phyloP scores from a whole-genome alignment of 306 rosid species.

The Cicer bijugum region DNA sequence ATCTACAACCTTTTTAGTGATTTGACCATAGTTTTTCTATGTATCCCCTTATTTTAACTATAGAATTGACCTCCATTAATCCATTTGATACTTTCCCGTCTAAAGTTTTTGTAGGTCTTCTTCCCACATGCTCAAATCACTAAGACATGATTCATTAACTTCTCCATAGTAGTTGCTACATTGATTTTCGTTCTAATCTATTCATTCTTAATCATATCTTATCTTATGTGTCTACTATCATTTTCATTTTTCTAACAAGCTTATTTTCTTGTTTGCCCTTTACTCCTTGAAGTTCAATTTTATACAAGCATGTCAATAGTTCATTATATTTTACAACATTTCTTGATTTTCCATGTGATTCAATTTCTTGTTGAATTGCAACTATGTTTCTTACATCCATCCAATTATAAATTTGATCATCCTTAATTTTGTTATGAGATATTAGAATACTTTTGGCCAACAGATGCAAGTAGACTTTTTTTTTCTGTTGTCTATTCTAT shows the following conservation, averaged over 20 bases:
- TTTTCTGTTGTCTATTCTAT: background rate
- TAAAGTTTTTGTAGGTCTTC: background rate
- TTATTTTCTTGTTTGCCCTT: background rate
- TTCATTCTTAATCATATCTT: background rate
- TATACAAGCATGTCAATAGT: conserved; percentile 1
- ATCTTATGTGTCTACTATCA: background rate
- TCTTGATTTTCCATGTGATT: background rate
- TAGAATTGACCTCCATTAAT: background rate
- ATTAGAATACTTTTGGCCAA: conserved; percentile 75
- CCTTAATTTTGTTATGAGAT: conserved; percentile 85
- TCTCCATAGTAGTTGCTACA: background rate
- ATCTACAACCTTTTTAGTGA: background rate
- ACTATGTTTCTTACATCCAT: conserved; percentile 82
- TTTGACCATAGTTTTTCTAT: background rate
- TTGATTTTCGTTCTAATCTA: background rate
- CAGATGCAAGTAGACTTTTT: conserved; percentile 69
- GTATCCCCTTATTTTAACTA: background rate
- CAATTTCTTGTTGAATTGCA: conserved; percentile 47
- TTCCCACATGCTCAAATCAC: background rate
- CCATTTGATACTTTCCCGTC: background rate
- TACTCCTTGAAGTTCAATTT: background rate
- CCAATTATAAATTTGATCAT: conserved; percentile 77
- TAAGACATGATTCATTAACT: too few relatives aligned
- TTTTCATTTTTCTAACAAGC: background rate
- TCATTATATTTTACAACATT: conserved; percentile 23